Evolutionary conservation across 2,329 filamentous ascomycete genomes (phyloP).

Genomic region (Verticillium dahliae): DNA sequence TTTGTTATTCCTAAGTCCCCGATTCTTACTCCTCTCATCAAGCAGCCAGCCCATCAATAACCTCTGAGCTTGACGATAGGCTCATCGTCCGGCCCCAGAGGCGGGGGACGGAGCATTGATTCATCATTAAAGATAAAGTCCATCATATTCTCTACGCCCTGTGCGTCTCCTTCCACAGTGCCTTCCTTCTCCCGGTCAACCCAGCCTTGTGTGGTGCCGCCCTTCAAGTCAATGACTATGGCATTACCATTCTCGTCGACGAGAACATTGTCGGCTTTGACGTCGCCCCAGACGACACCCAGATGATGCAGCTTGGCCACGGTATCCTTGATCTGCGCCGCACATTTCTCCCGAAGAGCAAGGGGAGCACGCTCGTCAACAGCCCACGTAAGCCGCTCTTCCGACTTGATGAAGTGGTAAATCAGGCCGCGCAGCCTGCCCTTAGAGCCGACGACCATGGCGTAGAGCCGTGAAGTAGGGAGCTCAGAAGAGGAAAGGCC

Average conservation of each 20-base stretch:
- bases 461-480: neutral
- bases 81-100: neutral
- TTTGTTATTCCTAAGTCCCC: too few species aligned
- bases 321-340: conserved; percentile 10
- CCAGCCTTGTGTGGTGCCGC: conserved; percentile 20
- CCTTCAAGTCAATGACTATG: conserved; percentile 23
- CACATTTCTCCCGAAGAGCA: conserved; percentile 9
- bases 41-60: neutral
- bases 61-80: neutral
- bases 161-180: conserved; percentile 17
- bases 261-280: conserved; percentile 20
- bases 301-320: conserved; percentile 12
- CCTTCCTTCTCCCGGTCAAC: conserved; percentile 15
- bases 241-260: conserved; percentile 19
- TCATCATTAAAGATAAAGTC: neutral
- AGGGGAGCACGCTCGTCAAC: neutral
- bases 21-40: too few species aligned
- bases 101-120: neutral
- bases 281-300: conserved; percentile 22
- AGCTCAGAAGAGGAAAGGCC: neutral
- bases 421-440: neutral
- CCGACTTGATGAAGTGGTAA: neutral
- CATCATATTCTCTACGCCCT: conserved; percentile 13
- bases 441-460: neutral
- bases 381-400: neutral